A percentile compares a stretch with the other conserved stretches of the same genome.
phyloP scores from a whole-genome alignment of 345 rosid species.

The Erodium maritimum region DNA sequence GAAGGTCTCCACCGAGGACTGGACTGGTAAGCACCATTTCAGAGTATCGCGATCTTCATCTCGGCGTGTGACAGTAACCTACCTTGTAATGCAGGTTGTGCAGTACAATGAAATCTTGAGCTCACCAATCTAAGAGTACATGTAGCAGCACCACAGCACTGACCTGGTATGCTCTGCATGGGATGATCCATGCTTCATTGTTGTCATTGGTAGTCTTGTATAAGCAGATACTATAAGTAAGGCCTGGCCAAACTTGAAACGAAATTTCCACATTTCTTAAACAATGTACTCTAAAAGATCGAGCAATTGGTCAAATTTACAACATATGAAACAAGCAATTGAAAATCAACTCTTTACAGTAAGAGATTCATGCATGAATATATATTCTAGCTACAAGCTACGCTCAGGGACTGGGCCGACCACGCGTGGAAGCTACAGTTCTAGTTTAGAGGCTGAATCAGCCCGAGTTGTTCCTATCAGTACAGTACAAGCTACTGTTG shows the following conservation, averaged over 20 bases:
- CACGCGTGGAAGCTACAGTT: no score
- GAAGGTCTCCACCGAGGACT: constrained; percentile 18
- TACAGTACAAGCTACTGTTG: constrained; percentile 1
- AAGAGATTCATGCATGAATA: neutral
- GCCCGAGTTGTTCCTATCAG: constrained; percentile 11
- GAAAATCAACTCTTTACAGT: constrained; percentile 7
- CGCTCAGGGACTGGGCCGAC: constrained; percentile 14
- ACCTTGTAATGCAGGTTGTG: constrained; percentile 39
- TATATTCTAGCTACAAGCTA: neutral
- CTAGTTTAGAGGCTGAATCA: no score
- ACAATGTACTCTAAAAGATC: no score
- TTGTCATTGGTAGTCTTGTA: no score
- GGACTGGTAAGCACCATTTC: constrained; percentile 13
- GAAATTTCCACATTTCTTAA: no score
- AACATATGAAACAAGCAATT: constrained; percentile 11
- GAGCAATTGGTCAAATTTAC: constrained; percentile 19
- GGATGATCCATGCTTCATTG: no score
- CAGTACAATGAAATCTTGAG: constrained; percentile 42
- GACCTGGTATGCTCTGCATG: no score
- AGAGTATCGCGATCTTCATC: neutral
- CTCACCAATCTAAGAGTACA: constrained; percentile 16
- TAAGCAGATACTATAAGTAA: no score
- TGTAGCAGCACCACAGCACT: no score
- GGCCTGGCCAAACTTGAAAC: no score
- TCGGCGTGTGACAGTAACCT: neutral